Conservation (phyloP, 306 rosid species). For the Malus fusca region DNA sequence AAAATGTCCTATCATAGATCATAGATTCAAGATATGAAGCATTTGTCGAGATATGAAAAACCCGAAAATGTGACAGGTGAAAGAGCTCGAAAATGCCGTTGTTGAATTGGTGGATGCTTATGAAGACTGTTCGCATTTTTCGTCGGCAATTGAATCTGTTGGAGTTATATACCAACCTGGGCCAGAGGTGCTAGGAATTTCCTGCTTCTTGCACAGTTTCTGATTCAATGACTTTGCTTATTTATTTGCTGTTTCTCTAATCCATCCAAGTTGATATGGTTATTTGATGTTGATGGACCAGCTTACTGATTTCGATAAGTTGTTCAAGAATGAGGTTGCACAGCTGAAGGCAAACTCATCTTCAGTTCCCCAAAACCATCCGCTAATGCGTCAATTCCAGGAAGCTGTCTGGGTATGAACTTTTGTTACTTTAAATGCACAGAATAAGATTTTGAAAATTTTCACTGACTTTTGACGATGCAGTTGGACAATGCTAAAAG, state of each 20-base stretch:
- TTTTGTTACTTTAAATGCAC: background rate
- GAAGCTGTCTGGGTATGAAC: conserved; percentile 88
- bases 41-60: background rate
- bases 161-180: conserved; percentile 51
- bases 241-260: background rate
- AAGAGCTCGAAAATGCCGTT: conserved; percentile 65
- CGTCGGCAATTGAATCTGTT: conserved; percentile 53
- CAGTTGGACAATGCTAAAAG: background rate
- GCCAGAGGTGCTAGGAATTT: conserved; percentile 42
- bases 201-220: conserved; percentile 9
- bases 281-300: conserved; percentile 20
- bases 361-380: conserved; percentile 31
- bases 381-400: conserved; percentile 57
- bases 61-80: conserved; percentile 32
- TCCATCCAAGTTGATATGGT: conserved; percentile 1
- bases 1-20: background rate
- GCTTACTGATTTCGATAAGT: conserved; percentile 60
- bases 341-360: conserved; percentile 34
- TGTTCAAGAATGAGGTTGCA: conserved; percentile 51
- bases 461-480: background rate
- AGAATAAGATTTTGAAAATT: background rate
- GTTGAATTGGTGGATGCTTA: conserved; percentile 41
- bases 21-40: background rate
- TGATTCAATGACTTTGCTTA: conserved; percentile 1
- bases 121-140: conserved; percentile 46